Evolutionary conservation across 73 alveolate genomes (phyloP), one percentile per base, ranked within the genome.

Genomic region (Paramecium octaurelia): DNA sequence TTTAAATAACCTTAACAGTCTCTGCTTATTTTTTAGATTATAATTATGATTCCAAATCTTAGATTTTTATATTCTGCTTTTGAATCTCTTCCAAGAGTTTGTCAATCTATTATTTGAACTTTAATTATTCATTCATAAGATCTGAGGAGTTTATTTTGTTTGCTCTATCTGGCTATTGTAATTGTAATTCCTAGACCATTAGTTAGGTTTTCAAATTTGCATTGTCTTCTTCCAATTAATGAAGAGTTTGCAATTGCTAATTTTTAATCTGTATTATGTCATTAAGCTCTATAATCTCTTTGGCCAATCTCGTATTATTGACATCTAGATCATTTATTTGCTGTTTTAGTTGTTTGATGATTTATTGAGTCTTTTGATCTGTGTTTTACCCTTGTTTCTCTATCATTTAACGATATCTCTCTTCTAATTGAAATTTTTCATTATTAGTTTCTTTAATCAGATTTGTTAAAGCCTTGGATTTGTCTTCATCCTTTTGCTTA

Each of bases 361-460:
- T 54, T 86, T 86, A 58, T 34, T 86, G 50, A 29, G 93, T 54
- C 35, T 69, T 86, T 86, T 86, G 18, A 43, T 69, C 86, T 7
- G 50, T 86, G 36, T 58, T 86, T 46, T 86, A 57, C 9, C 86
- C 64, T 59, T 27, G 27, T 68, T 86, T 73, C 14, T 86, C 93
- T 16, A 86, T 58, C 93, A 86, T 57, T 7, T 86, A 58, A 58
- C 68, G 43, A 58, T 86, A 86, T 58, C 29, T 86, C 58, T 86
- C 77, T 38, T 86, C 73, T 35, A 73, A 69, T 14, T 48, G 34
- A 29, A 58, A 38, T 31, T 86, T 86, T 86, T 86, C 93, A 36
- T 86, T 43, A 86, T 86, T 86, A 12, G 77, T 69, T 36, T 86
- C 93, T 58, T 86, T 58, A n/a, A 86, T 69, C 16, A 86, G 64